Percentiles rank a stretch among this genome's conserved stretches.
Evolutionary conservation across 768 basidiomycete genomes (phyloP).

Genomic region (Hericium coralloides): DNA sequence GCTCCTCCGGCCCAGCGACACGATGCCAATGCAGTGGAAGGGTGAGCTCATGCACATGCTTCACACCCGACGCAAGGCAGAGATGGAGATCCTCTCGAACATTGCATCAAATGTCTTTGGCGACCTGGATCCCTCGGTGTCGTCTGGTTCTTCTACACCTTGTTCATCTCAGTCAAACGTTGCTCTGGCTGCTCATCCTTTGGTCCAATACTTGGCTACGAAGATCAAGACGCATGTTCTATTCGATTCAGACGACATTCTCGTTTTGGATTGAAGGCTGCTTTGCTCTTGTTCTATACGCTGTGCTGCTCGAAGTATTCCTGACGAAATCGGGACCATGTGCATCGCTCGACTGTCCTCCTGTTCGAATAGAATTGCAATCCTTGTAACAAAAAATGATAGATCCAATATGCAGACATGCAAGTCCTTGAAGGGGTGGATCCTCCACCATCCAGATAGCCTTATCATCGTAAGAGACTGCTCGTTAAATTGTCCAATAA

Average conservation of each 20-base stretch:
- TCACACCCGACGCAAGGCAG: conserved; percentile 79
- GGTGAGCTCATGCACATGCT: conserved; percentile 78
- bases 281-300: no score
- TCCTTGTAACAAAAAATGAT: no score
- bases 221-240: conserved; percentile 8
- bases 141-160: not conserved
- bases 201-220: conserved; percentile 18
- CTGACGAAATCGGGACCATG: no score
- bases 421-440: no score
- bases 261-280: no score
- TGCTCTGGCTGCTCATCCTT: conserved; percentile 1
- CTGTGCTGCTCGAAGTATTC: no score
- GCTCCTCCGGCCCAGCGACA: conserved; percentile 33
- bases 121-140: not conserved
- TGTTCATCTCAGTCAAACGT: not conserved
- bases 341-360: no score
- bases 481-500: not conserved
- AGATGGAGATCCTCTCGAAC: conserved; percentile 65
- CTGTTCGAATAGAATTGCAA: no score
- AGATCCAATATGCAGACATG: no score
- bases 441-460: no score
- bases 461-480: no score
- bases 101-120: not conserved
- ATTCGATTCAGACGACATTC: no score
- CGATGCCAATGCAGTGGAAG: conserved; percentile 59